phyloP scores from a whole-genome alignment of 129 eudicot species.

The Pseudognaphalium luteoalbum region DNA sequence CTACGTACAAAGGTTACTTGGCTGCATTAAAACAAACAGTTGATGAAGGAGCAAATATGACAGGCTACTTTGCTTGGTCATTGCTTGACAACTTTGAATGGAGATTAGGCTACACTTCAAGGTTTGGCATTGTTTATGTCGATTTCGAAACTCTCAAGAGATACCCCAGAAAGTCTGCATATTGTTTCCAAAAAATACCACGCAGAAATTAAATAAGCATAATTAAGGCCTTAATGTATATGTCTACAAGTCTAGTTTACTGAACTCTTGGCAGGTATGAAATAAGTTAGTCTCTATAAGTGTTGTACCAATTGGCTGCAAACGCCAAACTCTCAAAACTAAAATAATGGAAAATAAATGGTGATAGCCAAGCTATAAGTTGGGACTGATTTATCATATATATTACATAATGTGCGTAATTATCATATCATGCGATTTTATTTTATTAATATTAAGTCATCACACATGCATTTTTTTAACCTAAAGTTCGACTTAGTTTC shows the following conservation, averaged over 20 bases:
- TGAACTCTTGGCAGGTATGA: background rate
- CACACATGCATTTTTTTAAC: too few relatives aligned
- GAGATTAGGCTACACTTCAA: constrained; percentile 83
- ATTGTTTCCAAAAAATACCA: constrained; percentile 74
- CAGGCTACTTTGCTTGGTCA: constrained; percentile 94
- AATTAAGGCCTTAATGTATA: constrained; percentile 17
- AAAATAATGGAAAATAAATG: too few relatives aligned
- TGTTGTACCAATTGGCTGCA: background rate
- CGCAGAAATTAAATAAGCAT: constrained; percentile 29
- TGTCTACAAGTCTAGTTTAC: background rate
- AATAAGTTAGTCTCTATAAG: constrained; percentile 12
- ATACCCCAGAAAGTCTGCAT: constrained; percentile 81
- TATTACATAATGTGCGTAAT: too few relatives aligned
- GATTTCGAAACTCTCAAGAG: constrained; percentile 79
- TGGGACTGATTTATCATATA: too few relatives aligned
- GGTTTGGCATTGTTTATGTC: constrained; percentile 83
- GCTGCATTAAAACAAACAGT: constrained; percentile 54
- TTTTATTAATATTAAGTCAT: too few relatives aligned
- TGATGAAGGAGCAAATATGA: constrained; percentile 81
- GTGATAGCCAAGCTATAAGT: too few relatives aligned
- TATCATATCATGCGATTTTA: too few relatives aligned
- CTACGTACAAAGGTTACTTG: constrained; percentile 70
- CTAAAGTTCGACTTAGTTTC: too few relatives aligned
- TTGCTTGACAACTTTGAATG: constrained; percentile 89
- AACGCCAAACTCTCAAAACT: background rate